Percentiles rank a stretch among this genome's conserved stretches.
phyloP scores from a whole-genome alignment of 2,329 filamentous ascomycete genomes.

The Pochonia chlamydosporia region DNA sequence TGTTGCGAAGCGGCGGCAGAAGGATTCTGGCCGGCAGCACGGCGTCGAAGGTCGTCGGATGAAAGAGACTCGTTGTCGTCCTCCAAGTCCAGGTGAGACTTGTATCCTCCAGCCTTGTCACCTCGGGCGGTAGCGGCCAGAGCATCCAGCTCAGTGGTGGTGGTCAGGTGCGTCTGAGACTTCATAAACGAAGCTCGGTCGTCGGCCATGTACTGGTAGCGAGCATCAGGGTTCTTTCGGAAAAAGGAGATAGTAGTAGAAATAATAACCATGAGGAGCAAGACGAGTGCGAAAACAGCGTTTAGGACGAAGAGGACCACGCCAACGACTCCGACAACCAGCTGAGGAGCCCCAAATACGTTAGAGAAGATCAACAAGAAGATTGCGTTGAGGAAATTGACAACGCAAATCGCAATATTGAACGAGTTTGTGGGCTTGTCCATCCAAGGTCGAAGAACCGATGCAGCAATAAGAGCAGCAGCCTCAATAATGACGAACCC shows the following conservation, averaged over 20 bases:
- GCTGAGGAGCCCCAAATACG: slow-evolving; percentile 74
- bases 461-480: slow-evolving; percentile 67
- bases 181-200: slow-evolving; percentile 97
- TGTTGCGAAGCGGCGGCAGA: slow-evolving; percentile 21
- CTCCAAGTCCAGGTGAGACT: slow-evolving; percentile 30
- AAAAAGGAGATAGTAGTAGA: slow-evolving; percentile 65
- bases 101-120: slow-evolving; percentile 56
- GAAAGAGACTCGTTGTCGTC: slow-evolving; percentile 36
- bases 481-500: slow-evolving; percentile 80
- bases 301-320: slow-evolving; percentile 87
- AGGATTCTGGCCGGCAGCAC: slow-evolving; percentile 22
- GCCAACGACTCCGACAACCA: slow-evolving; percentile 84
- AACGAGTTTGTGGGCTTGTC: slow-evolving; percentile 97
- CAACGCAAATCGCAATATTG: slow-evolving; percentile 84
- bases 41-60: slow-evolving; percentile 31
- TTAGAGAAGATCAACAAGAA: slow-evolving; percentile 85
- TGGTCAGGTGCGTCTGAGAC: slow-evolving; percentile 73
- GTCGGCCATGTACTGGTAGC: slow-evolving; percentile 95
- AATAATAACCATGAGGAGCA: slow-evolving; percentile 70
- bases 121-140: slow-evolving; percentile 83
- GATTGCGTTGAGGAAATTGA: slow-evolving; percentile 88
- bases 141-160: slow-evolving; percentile 82
- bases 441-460: slow-evolving; percentile 90
- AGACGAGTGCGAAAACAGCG: slow-evolving; percentile 73
- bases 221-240: slow-evolving; percentile 88